phyloP scores from a whole-genome alignment of 768 basidiomycete species.

The Mycena amicta region DNA sequence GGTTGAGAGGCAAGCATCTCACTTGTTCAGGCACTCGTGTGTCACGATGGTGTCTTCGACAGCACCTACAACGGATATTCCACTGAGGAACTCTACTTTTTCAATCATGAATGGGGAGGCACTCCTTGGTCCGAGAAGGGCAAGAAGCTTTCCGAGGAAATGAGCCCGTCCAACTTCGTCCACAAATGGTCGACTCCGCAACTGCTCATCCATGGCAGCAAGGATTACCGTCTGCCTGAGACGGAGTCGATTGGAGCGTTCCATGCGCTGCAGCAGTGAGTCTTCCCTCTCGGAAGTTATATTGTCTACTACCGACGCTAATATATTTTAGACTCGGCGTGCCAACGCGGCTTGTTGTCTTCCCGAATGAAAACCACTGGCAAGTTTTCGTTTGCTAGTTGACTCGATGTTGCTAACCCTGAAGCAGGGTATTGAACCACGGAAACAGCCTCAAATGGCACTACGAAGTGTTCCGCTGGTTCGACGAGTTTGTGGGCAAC shows the following conservation, averaged over 20 bases:
- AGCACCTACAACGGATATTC: conserved; percentile 79
- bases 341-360: conserved; percentile 77
- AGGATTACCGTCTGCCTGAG: conserved; percentile 87
- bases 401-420: not conserved
- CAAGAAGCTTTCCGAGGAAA: conserved; percentile 58
- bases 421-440: conserved; percentile 64
- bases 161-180: conserved; percentile 81
- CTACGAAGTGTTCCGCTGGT: conserved; percentile 91
- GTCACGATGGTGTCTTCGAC: conserved; percentile 93
- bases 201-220: conserved; percentile 83
- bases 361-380: conserved; percentile 92
- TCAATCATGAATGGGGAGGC: conserved; percentile 87
- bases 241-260: conserved; percentile 83
- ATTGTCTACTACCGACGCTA: not conserved
- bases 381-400: not conserved
- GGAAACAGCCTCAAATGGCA: conserved; percentile 94
- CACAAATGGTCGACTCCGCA: conserved; percentile 85
- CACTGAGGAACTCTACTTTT: conserved; percentile 92
- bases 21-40: conserved; percentile 62
- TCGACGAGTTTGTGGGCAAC: conserved; percentile 66
- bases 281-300: too few species aligned
- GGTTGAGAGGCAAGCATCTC: too few species aligned
- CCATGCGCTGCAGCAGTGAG: conserved; percentile 84
- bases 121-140: conserved; percentile 72
- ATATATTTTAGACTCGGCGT: conserved; percentile 55